Evolutionary conservation across 495 filamentous ascomycete species (phyloP), one percentile per base, ranked within the genome.

Genomic region (Bacidia gigantensis): DNA sequence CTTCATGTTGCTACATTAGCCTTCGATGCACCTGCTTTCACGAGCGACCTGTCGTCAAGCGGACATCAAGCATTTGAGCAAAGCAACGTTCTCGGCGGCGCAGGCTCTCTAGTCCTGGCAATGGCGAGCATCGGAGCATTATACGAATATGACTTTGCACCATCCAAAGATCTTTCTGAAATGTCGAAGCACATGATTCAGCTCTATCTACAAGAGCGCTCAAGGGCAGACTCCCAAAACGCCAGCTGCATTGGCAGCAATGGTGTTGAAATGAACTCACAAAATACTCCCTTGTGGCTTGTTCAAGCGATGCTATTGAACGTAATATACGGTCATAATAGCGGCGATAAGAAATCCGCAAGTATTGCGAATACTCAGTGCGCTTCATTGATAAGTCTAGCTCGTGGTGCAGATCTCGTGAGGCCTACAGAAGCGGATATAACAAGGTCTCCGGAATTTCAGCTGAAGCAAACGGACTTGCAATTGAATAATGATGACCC

Each of bases 271-370:
- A 77, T 76, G 57, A 74, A 81, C 1, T 72, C 82, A 41, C 84
- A 92, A 57, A 79, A 80, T 35, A 95, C 88, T 11, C 92, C 92
- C 1, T 73, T 96, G 46, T 96, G 92, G 92, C 75, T 98, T 24
- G 87, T 98, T n/a, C 92, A 98, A 62, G 89, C 92, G 0, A 96
- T 98, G 92, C 75, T 98, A 25, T 74, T 98, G 39, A 96, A 95
- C 66, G 86, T 97, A 29, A 84, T 97, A 11, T 98, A 95, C 58
- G 93, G 93, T 10, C 87, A 97, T 58, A 89, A 94, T 57, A 95
- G 87, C 63, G 93, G 86, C 23, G 90, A 98, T 62, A 92, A 90
- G 67, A 79, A 75, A 29, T 83, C 87, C 12, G 86, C 86, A 29
- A 87, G 95, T 63, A 94, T 93, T 57, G 92, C 92, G 2, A 86